Conservation (phyloP, 331 rosid species). For the Quercus phellos region DNA sequence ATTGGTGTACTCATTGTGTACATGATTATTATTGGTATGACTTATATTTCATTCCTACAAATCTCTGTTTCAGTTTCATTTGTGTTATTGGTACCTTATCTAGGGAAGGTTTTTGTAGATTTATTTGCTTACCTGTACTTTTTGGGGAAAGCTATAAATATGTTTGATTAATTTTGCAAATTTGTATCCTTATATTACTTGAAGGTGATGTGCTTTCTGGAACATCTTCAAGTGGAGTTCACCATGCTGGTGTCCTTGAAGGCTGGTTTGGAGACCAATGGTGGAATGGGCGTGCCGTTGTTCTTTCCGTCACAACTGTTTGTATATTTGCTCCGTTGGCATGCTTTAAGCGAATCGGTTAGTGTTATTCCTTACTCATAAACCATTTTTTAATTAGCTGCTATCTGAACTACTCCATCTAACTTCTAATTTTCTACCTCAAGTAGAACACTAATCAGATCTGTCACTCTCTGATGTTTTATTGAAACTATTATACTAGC, state of each 20-base stretch:
- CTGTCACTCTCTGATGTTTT: background rate
- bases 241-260: constrained; percentile 80
- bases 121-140: background rate
- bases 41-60: background rate
- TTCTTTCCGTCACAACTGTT: constrained; percentile 59
- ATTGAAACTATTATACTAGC: background rate
- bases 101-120: background rate
- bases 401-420: background rate
- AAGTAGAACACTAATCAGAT: background rate
- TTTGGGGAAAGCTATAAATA: constrained; percentile 1
- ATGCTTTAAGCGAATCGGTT: constrained; percentile 83
- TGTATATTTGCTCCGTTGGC: constrained; percentile 71
- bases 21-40: constrained; percentile 87
- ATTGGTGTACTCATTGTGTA: constrained; percentile 62
- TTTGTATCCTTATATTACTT: constrained; percentile 5
- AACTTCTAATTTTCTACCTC: background rate
- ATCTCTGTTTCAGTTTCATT: background rate
- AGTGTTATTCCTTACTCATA: constrained; percentile 7
- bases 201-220: constrained; percentile 97
- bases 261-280: constrained; percentile 93
- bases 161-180: constrained; percentile 25
- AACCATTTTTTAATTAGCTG: background rate
- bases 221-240: constrained; percentile 65
- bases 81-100: background rate
- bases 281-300: constrained; percentile 81